Evolutionary conservation across 371 early-diverging fungal genomes (phyloP).

Genomic region (Dichotomocladium elegans): DNA sequence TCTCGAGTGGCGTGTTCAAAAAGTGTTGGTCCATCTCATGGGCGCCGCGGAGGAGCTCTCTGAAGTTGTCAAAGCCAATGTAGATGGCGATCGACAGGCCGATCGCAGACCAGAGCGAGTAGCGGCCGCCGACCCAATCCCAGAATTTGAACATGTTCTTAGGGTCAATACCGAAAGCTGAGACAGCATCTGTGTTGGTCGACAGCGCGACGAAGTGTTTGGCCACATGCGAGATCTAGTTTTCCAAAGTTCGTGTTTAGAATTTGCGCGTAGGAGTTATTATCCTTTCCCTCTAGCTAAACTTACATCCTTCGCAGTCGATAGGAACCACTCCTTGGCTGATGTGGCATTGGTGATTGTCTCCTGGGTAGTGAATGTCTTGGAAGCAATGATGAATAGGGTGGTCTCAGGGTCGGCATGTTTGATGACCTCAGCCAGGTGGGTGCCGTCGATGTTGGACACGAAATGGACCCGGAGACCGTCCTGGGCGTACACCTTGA

Average conservation of each 20-base stretch:
- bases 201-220: constrained; percentile 99
- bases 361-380: constrained; percentile 99
- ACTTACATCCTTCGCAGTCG: constrained; percentile 77
- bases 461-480: constrained; percentile 91
- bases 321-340: constrained; percentile 92
- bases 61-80: constrained; percentile 96
- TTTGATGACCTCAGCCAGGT: constrained; percentile 89
- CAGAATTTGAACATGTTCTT: constrained; percentile 99
- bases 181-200: constrained; percentile 88
- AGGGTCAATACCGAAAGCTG: constrained; percentile 88
- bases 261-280: not conserved
- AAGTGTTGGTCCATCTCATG: constrained; percentile 98
- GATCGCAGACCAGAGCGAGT: constrained; percentile 99
- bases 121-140: constrained; percentile 99
- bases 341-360: constrained; percentile 97
- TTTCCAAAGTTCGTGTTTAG: not conserved
- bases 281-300: not conserved
- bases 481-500: constrained; percentile 82
- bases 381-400: constrained; percentile 96
- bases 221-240: constrained; percentile 78
- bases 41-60: constrained; percentile 88
- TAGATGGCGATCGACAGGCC: constrained; percentile 95
- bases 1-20: constrained; percentile 75
- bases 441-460: constrained; percentile 98
- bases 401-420: constrained; percentile 86